Base-by-base conservation (phyloP, 2,329 filamentous ascomycete genomes). In the Microsporum audouinii region DNA sequence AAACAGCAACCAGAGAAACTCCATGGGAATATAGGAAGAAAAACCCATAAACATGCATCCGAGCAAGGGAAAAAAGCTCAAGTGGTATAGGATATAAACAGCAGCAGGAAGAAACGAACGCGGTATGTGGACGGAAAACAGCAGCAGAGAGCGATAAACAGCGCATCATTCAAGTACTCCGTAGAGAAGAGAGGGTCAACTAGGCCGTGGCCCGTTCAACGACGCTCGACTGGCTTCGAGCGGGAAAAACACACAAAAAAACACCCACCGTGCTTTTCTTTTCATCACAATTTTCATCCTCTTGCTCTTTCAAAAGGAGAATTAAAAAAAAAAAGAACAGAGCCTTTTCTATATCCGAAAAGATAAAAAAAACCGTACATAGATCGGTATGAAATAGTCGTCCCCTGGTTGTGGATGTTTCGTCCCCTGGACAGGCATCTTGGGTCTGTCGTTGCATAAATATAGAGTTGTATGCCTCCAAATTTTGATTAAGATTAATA, bases 401-500 rank as follows among this genome's bases (percentile, higher is more conserved):
- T 36, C 34, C 34, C 34, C 34, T 36, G 34, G 34, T 36, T 36
- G 5, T 10, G 34, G 17, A 23, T 23, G 17, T 47, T 41, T 41
- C 39, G 14, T n/a, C 39, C 14, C 39, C 39, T 23, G 14, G 14
- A 10, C 34, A 41, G 39, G 14, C 14, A 10, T 5, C 39, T 41
- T 12, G 34, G 5, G 10, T n/a, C 39, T 41, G 39, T 41, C 39
- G 7, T 43, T n/a, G 39, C 39, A 43, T 43, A 12, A 51, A 53
- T n/a, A 34, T 33, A 33, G 27, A 53, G 12, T 6, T 31, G 29
- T 53, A 53, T 53, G 29, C 49, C 49, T 53, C 49, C 49, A 29
- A 53, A 53, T 53, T 51, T 53, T 34, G 47, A 53, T 53, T 53
- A 53, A 53, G 49, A 53, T 53, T 53, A 53, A 53, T 53, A 53